These are phyloP conservation scores for Emmonsiellopsis sp. DNA, from an alignment of 2,329 filamentous ascomycete species.

Conservation along the genomic window DNA sequence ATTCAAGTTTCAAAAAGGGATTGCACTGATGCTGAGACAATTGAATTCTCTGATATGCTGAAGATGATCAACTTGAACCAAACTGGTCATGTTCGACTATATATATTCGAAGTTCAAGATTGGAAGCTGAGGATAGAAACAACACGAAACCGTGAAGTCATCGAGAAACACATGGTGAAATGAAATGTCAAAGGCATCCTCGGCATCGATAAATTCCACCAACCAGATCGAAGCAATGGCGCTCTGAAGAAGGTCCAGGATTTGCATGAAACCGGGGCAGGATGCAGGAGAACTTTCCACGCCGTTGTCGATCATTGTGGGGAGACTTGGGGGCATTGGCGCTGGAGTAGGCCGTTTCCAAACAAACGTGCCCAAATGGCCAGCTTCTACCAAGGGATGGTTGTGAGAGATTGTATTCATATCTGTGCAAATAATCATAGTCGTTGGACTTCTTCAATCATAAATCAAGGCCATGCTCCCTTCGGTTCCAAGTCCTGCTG, in stretches of 20 bases:
- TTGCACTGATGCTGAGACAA: too few relatives aligned
- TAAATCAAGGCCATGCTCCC: too few relatives aligned
- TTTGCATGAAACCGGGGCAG: background rate
- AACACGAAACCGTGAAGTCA: background rate
- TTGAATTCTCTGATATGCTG: background rate
- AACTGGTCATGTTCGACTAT: background rate
- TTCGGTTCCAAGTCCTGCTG: too few relatives aligned
- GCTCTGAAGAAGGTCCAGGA: background rate
- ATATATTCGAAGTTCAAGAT: background rate
- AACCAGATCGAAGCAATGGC: background rate
- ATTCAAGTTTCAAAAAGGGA: too few relatives aligned
- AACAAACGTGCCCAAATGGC: background rate
- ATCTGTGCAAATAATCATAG: too few relatives aligned
- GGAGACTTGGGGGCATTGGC: background rate
- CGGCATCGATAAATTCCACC: background rate
- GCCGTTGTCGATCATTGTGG: background rate
- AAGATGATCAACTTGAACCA: background rate
- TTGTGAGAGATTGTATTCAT: too few relatives aligned
- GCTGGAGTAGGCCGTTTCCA: background rate
- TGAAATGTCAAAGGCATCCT: background rate
- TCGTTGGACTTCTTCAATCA: too few relatives aligned
- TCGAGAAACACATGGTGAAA: background rate
- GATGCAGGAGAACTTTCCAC: background rate
- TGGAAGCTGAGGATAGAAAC: background rate
- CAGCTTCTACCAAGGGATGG: too few relatives aligned